Base-by-base conservation (phyloP, 2,329 filamentous ascomycete species). In the Cladosporium phlei region DNA sequence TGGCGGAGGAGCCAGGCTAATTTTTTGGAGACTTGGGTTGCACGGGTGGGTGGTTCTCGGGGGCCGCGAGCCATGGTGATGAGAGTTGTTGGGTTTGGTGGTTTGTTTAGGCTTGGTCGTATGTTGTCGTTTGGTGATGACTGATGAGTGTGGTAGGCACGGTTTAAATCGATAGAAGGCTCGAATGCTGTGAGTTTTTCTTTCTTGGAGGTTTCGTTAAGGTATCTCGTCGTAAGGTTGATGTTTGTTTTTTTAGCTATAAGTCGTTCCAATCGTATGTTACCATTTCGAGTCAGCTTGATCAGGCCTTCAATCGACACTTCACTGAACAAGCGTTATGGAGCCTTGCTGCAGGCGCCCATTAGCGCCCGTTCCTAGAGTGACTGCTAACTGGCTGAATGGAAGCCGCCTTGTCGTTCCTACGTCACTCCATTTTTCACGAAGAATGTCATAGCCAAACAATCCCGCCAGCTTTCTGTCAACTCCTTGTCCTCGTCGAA, bases 1-100 rank as follows among this genome's bases (percentile, higher is more conserved):
- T 85, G 82, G 20, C 82, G 74, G 22, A 85, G 69, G 1, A 84
- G 64, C 64, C 71, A 75, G 50, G 61, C 56, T 30, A 64, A 52
- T 38, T 62, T 62, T 46, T 63, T 64, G 5, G 61, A 64, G 24
- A 63, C 52, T 53, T 63, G 61, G 11, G 60, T 57, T 17, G 51
- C 20, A 28, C 61, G 56, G 25, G 61, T 19, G 8, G 39, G 30
- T 5, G 46, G 35, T 22, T 37, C 38, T 22, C 46, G 38, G 9
- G 12, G 20, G 5, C 38, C 29, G n/a, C 35, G 44, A 16, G 34
- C 44, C 44, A 47, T 47, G 19, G 20, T 40, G 19, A 35, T 12
- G 28, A 34, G 25, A 25, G 35, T 25, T 3, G 10, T 9, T n/a
- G 27, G 16, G 7, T 19, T 11, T 20, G 37, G 11, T 39, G 4